phyloP scores from a whole-genome alignment of 768 basidiomycete species.

The Holtermannia corniformis region DNA sequence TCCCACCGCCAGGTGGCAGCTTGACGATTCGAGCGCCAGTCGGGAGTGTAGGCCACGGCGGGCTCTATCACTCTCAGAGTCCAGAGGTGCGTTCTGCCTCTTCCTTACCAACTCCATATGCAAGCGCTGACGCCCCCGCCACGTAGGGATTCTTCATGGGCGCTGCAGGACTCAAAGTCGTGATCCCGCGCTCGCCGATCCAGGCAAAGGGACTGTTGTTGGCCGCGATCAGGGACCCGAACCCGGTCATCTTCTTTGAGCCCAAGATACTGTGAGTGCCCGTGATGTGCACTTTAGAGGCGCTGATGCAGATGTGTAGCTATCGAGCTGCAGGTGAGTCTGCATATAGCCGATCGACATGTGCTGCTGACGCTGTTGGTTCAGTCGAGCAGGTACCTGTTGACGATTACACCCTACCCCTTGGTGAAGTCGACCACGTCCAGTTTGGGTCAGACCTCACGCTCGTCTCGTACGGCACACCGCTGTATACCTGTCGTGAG shows the following conservation, averaged over 20 bases:
- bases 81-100: conserved; percentile 50
- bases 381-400: conserved; percentile 84
- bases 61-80: conserved; percentile 87
- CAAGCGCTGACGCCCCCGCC: no score
- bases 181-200: conserved; percentile 87
- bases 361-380: not conserved
- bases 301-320: not conserved
- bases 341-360: not conserved
- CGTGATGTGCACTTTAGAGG: not conserved
- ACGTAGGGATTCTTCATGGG: conserved; percentile 67
- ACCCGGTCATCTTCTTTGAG: conserved; percentile 92
- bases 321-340: conserved; percentile 72
- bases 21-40: conserved; percentile 76
- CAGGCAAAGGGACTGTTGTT: conserved; percentile 91
- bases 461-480: conserved; percentile 84
- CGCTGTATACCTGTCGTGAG: conserved; percentile 64
- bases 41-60: conserved; percentile 87
- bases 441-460: conserved; percentile 73
- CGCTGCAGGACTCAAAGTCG: conserved; percentile 82
- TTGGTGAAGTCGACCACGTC: conserved; percentile 70
- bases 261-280: conserved; percentile 64
- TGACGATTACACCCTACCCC: conserved; percentile 75
- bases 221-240: conserved; percentile 78
- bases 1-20: conserved; percentile 45
- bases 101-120: not conserved